Conservation (phyloP, 495 filamentous ascomycete species). For the Apiosordaria backusii region DNA sequence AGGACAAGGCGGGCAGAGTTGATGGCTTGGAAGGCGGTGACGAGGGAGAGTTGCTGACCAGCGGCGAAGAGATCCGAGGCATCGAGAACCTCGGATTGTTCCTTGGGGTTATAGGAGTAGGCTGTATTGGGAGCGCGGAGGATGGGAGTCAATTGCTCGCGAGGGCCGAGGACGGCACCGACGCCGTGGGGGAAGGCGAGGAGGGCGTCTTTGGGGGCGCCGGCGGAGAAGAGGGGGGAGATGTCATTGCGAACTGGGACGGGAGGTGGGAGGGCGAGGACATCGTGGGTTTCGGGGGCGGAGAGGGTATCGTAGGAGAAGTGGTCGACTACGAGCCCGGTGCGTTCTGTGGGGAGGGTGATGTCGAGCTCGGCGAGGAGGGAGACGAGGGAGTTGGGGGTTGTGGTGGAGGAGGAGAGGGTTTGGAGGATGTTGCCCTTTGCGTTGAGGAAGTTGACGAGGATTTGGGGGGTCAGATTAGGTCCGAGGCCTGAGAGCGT, state of each 20-base stretch:
- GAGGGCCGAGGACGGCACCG: conserved; percentile 75
- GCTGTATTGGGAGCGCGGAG: conserved; percentile 75
- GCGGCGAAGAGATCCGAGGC: conserved; percentile 68
- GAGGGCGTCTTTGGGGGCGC: conserved; percentile 44
- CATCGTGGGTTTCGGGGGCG: conserved; percentile 79
- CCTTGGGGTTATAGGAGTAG: conserved; percentile 93
- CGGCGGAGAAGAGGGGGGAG: conserved; percentile 74
- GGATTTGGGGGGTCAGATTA: conserved; percentile 74
- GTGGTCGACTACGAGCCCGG: conserved; percentile 83
- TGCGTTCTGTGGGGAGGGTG: conserved; percentile 77
- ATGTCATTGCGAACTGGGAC: conserved; percentile 59
- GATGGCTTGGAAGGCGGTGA: conserved; percentile 81
- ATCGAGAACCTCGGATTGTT: conserved; percentile 63
- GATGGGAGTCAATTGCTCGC: conserved; percentile 73
- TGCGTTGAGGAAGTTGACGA: conserved; percentile 87
- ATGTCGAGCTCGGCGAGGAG: conserved; percentile 90
- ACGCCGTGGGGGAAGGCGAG: conserved; percentile 78
- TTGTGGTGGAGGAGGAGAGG: conserved; percentile 70
- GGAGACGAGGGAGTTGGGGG: conserved; percentile 74
- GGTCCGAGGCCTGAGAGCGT: conserved; percentile 72
- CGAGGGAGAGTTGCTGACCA: conserved; percentile 75
- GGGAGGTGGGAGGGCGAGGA: conserved; percentile 70
- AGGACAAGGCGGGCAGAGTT: conserved; percentile 91
- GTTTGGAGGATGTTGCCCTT: conserved; percentile 88
- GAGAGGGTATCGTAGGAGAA: conserved; percentile 84